Evolutionary conservation across 495 filamentous ascomycete species (phyloP).

Genomic region (Neurospora sp.): DNA sequence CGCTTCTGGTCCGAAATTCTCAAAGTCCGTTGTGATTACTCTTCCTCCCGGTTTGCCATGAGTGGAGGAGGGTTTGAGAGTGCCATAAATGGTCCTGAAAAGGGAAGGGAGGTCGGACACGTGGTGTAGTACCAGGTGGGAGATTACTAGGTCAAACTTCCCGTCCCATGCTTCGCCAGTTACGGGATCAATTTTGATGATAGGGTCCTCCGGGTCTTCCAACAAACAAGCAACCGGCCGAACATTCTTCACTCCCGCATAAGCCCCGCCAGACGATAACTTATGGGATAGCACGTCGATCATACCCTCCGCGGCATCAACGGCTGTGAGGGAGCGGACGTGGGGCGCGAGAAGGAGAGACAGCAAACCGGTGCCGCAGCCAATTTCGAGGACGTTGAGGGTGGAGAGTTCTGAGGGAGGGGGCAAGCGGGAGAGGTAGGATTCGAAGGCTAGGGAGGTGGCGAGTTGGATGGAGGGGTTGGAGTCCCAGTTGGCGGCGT

Average conservation of each 20-base stretch:
- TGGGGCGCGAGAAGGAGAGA: conserved; percentile 36
- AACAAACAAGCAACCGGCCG: conserved; percentile 9
- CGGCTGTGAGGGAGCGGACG: conserved; percentile 32
- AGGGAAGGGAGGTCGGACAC: conserved; percentile 33
- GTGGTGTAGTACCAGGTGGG: conserved; percentile 46
- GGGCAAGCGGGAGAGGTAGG: conserved; percentile 20
- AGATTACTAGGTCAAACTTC: conserved; percentile 38
- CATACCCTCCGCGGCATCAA: conserved; percentile 45
- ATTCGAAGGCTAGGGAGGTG: conserved; percentile 18
- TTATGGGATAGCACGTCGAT: conserved; percentile 38
- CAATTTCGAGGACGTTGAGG: conserved; percentile 43
- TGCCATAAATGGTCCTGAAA: conserved; percentile 31
- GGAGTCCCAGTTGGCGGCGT: conserved; percentile 30
- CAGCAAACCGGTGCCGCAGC: conserved; percentile 47
- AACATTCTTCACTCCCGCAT: conserved; percentile 13
- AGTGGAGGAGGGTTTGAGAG: too few relatives aligned
- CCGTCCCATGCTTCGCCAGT: neutral
- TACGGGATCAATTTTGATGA: conserved; percentile 11
- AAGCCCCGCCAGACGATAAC: conserved; percentile 10
- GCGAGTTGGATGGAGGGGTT: conserved; percentile 27
- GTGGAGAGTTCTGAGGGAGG: neutral
- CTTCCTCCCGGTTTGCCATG: too few relatives aligned
- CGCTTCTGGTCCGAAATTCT: conserved; percentile 45
- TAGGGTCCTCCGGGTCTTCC: conserved; percentile 14
- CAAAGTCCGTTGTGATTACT: conserved; percentile 46